Base-by-base conservation (phyloP, 305 asterid species). In the Fraxinus greggii region DNA sequence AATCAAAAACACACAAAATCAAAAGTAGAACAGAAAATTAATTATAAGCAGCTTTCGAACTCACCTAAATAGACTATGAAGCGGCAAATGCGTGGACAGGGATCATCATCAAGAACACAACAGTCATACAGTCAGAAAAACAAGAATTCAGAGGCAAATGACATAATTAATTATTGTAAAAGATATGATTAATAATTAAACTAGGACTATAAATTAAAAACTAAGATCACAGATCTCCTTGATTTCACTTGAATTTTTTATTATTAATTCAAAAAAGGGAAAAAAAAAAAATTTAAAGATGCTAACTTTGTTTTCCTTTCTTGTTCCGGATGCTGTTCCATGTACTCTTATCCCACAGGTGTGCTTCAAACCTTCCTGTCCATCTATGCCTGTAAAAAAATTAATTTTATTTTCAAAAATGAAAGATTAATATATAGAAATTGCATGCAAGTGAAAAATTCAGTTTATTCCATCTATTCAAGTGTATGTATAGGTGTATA, bases 351-450 rank as follows among this genome's bases (percentile, higher is more conserved):
- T 95, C 99, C 99, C 99, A 95, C 4, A 95, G 89, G 48, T 95
- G 99, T 33, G 99, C 98, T 74, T 95, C 99, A 81, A 79, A 95
- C 33, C 99, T 86, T 76, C 98, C 97, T 21, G 98, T 95, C 94
- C 97, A 93, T 56, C 99, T 86, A 79, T 95, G 99, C 92, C 99
- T 95, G 87, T 75, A 33, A 29, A 72, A 12, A 15, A 17, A 23
- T 9, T 1, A n/a, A 82, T 7, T 1, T 23, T 32, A 8, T 28
- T 61, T 61, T 28, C 23, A 32, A 29, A 76, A 76, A 32, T 7
- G 70, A 15, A 76, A 29, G 75, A 1, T 28, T 32, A 76, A 48
- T 45, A 32, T 56, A 26, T 45, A 56, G n/a, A 48, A 40, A 75
- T 40, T 91, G 93, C 95, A 92, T 91, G 97, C 91, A 90, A 82